These are phyloP conservation scores for Agrocybe chaxingu DNA, from an alignment of 768 basidiomycete genomes.

Conservation along the genomic window DNA sequence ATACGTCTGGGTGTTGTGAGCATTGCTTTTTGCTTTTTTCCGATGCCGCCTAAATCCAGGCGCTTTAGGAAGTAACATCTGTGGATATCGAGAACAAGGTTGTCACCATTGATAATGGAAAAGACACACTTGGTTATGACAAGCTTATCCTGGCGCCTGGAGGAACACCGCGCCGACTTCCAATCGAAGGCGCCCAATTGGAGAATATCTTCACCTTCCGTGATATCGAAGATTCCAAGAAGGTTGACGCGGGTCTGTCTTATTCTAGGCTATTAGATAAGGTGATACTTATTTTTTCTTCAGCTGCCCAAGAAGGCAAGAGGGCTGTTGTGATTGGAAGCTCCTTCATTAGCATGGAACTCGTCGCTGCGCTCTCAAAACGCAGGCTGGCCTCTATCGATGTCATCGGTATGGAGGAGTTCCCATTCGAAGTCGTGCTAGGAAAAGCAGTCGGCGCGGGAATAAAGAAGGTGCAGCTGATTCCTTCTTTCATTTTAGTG, in stretches of 20 bases:
- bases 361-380: slow-evolving; percentile 71
- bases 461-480: slow-evolving; percentile 60
- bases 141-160: slow-evolving; percentile 81
- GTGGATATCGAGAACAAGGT: slow-evolving; percentile 61
- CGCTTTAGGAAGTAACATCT: slow-evolving; percentile 60
- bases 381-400: slow-evolving; percentile 79
- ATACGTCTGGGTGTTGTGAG: slow-evolving; percentile 59
- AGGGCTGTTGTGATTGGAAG: slow-evolving; percentile 80
- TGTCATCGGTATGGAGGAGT: slow-evolving; percentile 79
- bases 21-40: not conserved
- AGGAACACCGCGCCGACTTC: slow-evolving; percentile 67
- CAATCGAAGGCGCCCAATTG: slow-evolving; percentile 70
- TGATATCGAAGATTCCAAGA: slow-evolving; percentile 65
- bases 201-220: slow-evolving; percentile 79
- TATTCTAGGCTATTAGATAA: not conserved
- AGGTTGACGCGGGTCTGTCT: slow-evolving; percentile 61
- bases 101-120: slow-evolving; percentile 58
- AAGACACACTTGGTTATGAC: slow-evolving; percentile 65
- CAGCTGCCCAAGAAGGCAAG: slow-evolving; percentile 72
- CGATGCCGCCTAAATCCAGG: not conserved
- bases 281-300: slow-evolving; percentile 1
- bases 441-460: slow-evolving; percentile 79
- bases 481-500: not conserved
- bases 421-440: slow-evolving; percentile 78
- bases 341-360: slow-evolving; percentile 91